phyloP scores from a whole-genome alignment of 2,329 filamentous ascomycete genomes.

The Aspergillus calidoustus region DNA sequence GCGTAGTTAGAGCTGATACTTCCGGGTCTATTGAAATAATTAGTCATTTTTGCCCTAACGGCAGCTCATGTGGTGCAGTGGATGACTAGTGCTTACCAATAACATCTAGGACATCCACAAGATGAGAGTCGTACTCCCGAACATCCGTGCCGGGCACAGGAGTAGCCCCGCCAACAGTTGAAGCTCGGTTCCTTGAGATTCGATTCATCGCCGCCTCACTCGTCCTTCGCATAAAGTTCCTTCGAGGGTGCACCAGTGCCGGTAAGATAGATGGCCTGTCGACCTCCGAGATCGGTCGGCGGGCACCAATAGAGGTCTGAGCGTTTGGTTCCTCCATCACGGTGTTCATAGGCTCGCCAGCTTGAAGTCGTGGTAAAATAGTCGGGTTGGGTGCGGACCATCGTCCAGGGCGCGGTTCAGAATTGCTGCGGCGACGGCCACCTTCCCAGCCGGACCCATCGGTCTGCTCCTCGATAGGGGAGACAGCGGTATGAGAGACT shows the following conservation, averaged over 20 bases:
- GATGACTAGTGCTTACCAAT: conserved; percentile 58
- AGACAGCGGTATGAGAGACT: not conserved
- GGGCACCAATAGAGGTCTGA: conserved; percentile 21
- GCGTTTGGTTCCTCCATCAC: conserved; percentile 40
- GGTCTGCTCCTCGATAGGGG: conserved; percentile 28
- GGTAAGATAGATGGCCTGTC: conserved; percentile 7
- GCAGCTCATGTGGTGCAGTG: not conserved
- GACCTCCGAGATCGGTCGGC: conserved; percentile 20
- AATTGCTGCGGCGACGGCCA: conserved; percentile 46
- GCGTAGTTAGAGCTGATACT: conserved; percentile 78
- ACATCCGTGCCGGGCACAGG: conserved; percentile 20
- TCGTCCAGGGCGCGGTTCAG: conserved; percentile 43
- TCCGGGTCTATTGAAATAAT: conserved; percentile 68
- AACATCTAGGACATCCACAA: conserved; percentile 71
- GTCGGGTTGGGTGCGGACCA: conserved; percentile 35
- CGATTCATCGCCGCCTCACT: conserved; percentile 38
- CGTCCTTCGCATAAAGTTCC: conserved; percentile 36
- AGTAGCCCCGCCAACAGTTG: conserved; percentile 32
- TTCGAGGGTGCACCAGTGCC: conserved; percentile 22
- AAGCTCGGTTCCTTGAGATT: conserved; percentile 39
- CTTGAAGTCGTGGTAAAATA: conserved; percentile 27
- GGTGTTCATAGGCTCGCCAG: conserved; percentile 34
- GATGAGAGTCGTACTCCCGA: conserved; percentile 62
- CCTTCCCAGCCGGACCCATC: conserved; percentile 28
- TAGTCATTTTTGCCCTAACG: not conserved